Percentiles rank a stretch among this genome's conserved stretches.
Conservation (phyloP, 345 rosid species). For the Lumnitzera racemosa region DNA sequence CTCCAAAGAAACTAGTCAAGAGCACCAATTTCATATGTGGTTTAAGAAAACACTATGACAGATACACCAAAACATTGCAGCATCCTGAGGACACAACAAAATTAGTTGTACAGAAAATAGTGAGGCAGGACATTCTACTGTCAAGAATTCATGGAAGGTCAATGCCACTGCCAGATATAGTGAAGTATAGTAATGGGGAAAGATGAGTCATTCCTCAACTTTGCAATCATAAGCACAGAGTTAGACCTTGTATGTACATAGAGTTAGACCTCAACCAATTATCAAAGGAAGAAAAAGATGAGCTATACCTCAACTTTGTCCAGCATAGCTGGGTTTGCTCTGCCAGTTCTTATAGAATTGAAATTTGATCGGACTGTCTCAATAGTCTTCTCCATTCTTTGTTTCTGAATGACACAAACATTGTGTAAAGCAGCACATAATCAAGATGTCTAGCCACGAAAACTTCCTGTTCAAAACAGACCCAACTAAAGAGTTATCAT, state of each 20-base stretch:
- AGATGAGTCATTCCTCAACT: too few relatives aligned
- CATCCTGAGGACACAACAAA: too few relatives aligned
- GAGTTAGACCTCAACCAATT: background rate
- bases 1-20: too few relatives aligned
- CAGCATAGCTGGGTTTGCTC: conserved; percentile 75
- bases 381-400: conserved; percentile 89
- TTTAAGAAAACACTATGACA: too few relatives aligned
- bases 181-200: too few relatives aligned
- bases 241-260: background rate
- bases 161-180: too few relatives aligned
- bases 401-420: conserved; percentile 35
- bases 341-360: conserved; percentile 83
- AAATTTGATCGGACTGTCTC: conserved; percentile 66
- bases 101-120: too few relatives aligned
- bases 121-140: too few relatives aligned
- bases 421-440: background rate
- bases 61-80: too few relatives aligned
- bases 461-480: background rate
- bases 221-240: background rate
- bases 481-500: background rate
- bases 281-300: background rate
- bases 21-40: too few relatives aligned
- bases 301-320: conserved; percentile 72
- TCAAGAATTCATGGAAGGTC: too few relatives aligned
- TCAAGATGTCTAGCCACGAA: background rate